Base-by-base conservation (phyloP, 106 monocot species). In the Platanthera guangdongensis region DNA sequence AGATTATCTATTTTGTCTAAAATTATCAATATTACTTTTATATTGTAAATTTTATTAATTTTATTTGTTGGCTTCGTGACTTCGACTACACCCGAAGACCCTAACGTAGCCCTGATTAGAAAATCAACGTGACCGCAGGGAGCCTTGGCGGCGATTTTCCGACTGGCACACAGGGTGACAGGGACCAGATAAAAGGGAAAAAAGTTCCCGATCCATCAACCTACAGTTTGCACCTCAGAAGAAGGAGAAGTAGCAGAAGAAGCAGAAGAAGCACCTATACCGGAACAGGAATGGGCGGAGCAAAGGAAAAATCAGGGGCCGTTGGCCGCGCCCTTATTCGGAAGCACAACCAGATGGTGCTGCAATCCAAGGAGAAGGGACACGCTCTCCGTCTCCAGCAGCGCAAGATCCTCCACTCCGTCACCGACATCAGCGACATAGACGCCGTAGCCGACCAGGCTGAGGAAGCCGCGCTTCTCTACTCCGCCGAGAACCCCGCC, bases 371-470 rank as follows among this genome's bases (percentile, higher is more conserved):
- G 86, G 91, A 97, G 55, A 87, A 91, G 75, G 84, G 87, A 57
- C 83, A 59, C 11, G 82, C 82, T 48, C 69, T 87, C 11, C 77
- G 77, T 18, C 79, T 71, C 47, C 79, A 81, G 57, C 72, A 84
- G 51, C 78, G 78, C 9, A 70, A 67, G 50, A 71, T 78, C 18
- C 83, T 97, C 30, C 87, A 91, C 78, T 97, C 96, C 64, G 74
- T 87, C 80, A 97, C 84, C 71, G 96, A 97, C 6, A 81, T 89
- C 87, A 80, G 81, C 81, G 93, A 93, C 73, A 87, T 97, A 71
- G 96, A 97, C 30, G 87, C 93, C 59, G 79, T 94, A 65, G 51
- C 94, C 71, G 81, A 97, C 84, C 83, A 77, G 47, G 80, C 86
- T 68, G 90, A 84, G 32, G 90, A 86, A 73, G 86, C 83, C 55